Evolutionary conservation across 2,329 filamentous ascomycete species (phyloP).

Genomic region (Lecanosticta acicola): DNA sequence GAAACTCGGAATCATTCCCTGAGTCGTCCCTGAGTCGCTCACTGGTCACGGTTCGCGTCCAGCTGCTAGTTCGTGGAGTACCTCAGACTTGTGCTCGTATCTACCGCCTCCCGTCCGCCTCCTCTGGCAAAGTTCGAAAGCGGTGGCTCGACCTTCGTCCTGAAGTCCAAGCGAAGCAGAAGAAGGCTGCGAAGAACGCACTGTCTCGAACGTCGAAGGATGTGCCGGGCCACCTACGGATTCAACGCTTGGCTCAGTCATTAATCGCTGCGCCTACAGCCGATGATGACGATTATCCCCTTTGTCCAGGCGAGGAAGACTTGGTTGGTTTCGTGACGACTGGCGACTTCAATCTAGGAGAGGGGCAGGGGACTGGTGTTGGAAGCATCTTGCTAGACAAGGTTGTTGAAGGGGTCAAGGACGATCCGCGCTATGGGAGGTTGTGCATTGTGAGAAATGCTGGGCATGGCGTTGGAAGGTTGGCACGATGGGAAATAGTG

Average conservation of each 20-base stretch:
- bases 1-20: neutral
- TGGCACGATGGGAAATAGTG: conserved; percentile 70
- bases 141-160: conserved; percentile 65
- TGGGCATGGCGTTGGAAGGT: conserved; percentile 70
- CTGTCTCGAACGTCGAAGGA: conserved; percentile 28
- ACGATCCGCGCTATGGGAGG: conserved; percentile 40
- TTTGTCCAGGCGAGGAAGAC: conserved; percentile 68
- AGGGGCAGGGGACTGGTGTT: conserved; percentile 69
- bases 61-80: conserved; percentile 63
- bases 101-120: conserved; percentile 67
- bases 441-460: conserved; percentile 77
- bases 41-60: conserved; percentile 55
- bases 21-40: neutral
- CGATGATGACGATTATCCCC: conserved; percentile 46
- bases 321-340: conserved; percentile 87
- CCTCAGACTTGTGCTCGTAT: conserved; percentile 69
- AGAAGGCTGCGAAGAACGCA: conserved; percentile 18
- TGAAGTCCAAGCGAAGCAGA: conserved; percentile 21
- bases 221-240: conserved; percentile 42
- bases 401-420: conserved; percentile 42
- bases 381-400: conserved; percentile 62
- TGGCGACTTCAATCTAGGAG: conserved; percentile 73
- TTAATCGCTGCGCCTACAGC: conserved; percentile 40
- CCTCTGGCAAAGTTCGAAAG: conserved; percentile 40
- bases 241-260: conserved; percentile 37